Evolutionary conservation across 2,329 filamentous ascomycete genomes (phyloP).

Genomic region (Keithomyces neogunnii): DNA sequence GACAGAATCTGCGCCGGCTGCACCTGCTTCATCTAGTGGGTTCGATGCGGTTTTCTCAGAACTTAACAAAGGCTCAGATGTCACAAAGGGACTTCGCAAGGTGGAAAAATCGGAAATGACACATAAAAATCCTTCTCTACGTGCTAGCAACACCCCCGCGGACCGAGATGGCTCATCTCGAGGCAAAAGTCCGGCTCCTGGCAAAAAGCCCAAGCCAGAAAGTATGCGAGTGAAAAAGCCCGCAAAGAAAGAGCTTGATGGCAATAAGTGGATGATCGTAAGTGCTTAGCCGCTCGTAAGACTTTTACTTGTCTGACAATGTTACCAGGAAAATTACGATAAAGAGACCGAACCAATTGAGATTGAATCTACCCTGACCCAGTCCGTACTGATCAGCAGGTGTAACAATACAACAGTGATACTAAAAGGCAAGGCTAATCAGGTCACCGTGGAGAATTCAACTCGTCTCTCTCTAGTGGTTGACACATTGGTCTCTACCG

Average conservation of each 20-base stretch:
- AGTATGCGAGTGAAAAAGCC: constrained; percentile 80
- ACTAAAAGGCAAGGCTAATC: constrained; percentile 88
- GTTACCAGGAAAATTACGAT: constrained; percentile 75
- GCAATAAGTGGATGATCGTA: constrained; percentile 89
- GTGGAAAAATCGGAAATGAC: constrained; percentile 96
- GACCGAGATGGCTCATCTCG: constrained; percentile 46
- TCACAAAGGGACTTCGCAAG: constrained; percentile 83
- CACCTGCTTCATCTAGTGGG: constrained; percentile 42
- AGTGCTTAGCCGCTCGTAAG: constrained; percentile 17
- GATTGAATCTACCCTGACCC: constrained; percentile 71
- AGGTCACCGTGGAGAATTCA: constrained; percentile 92
- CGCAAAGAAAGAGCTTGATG: constrained; percentile 67
- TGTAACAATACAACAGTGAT: constrained; percentile 89
- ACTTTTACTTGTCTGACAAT: constrained; percentile 3
- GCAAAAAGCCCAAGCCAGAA: constrained; percentile 79
- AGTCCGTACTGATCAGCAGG: constrained; percentile 85
- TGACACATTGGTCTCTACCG: constrained; percentile 79
- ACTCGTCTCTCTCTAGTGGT: constrained; percentile 76
- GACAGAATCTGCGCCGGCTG: constrained; percentile 23
- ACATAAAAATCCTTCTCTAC: constrained; percentile 89
- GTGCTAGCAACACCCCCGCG: constrained; percentile 63
- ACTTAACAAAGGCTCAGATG: constrained; percentile 78
- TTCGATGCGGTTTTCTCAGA: constrained; percentile 86
- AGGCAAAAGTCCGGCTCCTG: constrained; percentile 79
- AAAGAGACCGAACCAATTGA: constrained; percentile 64